Percentiles rank a stretch among this genome's conserved stretches.
These are phyloP conservation scores for Starmerella stigmatis DNA, from an alignment of 805 yeast species.

Conservation along the genomic window DNA sequence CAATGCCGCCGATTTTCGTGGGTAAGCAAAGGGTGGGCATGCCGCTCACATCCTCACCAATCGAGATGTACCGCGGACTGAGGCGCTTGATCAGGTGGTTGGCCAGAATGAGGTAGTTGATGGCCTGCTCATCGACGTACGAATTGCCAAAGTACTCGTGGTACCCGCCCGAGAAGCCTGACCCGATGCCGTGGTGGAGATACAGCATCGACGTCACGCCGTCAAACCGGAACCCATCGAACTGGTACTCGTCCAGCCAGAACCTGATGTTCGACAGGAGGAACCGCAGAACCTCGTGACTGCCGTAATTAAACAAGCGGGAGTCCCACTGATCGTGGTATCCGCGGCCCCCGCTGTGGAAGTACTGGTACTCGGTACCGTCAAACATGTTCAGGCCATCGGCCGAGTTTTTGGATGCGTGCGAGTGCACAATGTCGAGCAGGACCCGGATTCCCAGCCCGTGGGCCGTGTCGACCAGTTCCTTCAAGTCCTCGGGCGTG, in stretches of 20 bases:
- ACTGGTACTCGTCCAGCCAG: constrained; percentile 69
- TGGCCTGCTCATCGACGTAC: constrained; percentile 72
- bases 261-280: constrained; percentile 73
- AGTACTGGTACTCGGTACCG: constrained; percentile 90
- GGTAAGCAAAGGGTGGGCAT: constrained; percentile 90
- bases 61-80: constrained; percentile 50
- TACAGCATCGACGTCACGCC: constrained; percentile 94
- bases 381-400: constrained; percentile 91
- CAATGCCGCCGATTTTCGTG: constrained; percentile 69
- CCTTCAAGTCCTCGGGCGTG: constrained; percentile 88
- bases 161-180: constrained; percentile 81
- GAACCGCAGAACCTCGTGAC: constrained; percentile 82
- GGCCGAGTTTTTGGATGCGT: constrained; percentile 85
- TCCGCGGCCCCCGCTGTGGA: constrained; percentile 87
- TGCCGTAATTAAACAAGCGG: constrained; percentile 83
- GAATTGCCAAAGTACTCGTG: constrained; percentile 69
- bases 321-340: constrained; percentile 92
- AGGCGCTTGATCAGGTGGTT: constrained; percentile 59
- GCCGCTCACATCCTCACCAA: constrained; percentile 96
- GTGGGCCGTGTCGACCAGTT: constrained; percentile 85
- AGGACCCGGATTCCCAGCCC: constrained; percentile 74
- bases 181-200: constrained; percentile 83
- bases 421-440: constrained; percentile 90
- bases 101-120: constrained; percentile 82
- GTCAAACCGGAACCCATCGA: constrained; percentile 94